Evolutionary conservation across 2,329 filamentous ascomycete species (phyloP), one percentile per base, ranked within the genome.

Genomic region (Ophiostoma populinum): DNA sequence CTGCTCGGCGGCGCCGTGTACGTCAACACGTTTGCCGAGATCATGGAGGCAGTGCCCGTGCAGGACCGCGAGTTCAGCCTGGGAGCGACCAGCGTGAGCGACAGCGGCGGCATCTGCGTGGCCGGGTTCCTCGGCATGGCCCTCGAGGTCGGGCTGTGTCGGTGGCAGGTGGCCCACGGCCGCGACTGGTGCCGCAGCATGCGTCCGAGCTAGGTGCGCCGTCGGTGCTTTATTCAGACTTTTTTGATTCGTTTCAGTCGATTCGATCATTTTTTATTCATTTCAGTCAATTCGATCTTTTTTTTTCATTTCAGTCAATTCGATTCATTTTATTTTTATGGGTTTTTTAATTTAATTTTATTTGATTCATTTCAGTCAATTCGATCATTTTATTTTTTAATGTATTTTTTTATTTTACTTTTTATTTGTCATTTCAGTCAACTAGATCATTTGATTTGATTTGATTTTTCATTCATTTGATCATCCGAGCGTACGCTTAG

Each of bases 11-110:
- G 90, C 0, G 64, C 83, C 4, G 90, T 95, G 0, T 98, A 98
- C 48, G 86, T 95, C 40, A 92, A 87, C 48, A 93, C 86, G 0
- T 98, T 95, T 55, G 83, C 86, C 0, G 81, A 92, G 51, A 94
- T 98, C 42, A 78, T 83, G 52, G 83, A 94, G 47, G 74, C 75
- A 6, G 75, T 94, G 1, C 72, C 75, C 0, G 60, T 66, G 5
- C 69, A 74, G 21, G 85, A 94, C 35, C 68, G 87, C 6, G 90
- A 98, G 56, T 95, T 95, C 50, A 92, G 82, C 40, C 59, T 98
- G 2, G 75, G 81, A 0, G 87, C 86, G 0, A 90, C 85, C 3
- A 92, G 79, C 18, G 87, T 94, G 26, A 92, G 83, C 50, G 90
- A 95, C 52, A 90, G 81, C 26, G 86, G 62, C 0, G 87, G 90